Evolutionary conservation across 83 land plant species (phyloP).

Genomic region (Picea abies): DNA sequence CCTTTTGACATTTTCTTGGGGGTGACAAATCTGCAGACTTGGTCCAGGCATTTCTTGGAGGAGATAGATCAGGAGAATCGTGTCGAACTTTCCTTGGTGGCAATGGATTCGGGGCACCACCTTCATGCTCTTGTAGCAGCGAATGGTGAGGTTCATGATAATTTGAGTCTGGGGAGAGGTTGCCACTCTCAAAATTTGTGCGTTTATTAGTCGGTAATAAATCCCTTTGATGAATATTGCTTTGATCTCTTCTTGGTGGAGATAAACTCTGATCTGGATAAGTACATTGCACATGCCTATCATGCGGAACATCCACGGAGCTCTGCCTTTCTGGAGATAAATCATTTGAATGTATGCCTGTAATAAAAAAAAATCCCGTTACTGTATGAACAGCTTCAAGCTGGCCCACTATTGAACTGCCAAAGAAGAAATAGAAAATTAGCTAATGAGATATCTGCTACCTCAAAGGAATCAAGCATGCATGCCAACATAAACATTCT

Average conservation of each 20-base stretch:
- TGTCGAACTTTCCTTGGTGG: conserved; percentile 41
- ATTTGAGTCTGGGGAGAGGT: conserved; percentile 17
- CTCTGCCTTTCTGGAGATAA: conserved; percentile 3
- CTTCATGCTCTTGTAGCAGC: background rate
- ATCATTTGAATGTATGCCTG: conserved; percentile 5
- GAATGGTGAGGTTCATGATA: background rate
- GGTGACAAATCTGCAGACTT: conserved; percentile 32
- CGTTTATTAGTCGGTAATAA: conserved; percentile 24
- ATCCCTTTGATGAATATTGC: conserved; percentile 11
- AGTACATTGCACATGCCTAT: background rate
- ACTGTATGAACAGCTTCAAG: conserved; percentile 3
- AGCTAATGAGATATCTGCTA: conserved; percentile 5
- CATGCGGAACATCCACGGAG: conserved; percentile 11
- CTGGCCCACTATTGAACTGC: background rate
- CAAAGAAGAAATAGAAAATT: background rate
- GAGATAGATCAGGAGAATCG: conserved; percentile 22
- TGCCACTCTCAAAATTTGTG: conserved; percentile 11
- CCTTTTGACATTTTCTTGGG: conserved; percentile 17
- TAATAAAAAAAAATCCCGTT: background rate
- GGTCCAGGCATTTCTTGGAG: conserved; percentile 1
- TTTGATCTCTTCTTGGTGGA: background rate
- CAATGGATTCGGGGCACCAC: conserved; percentile 22
- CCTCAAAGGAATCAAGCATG: too few relatives aligned
- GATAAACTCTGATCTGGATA: background rate
- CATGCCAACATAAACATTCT: background rate